Evolutionary conservation across 768 basidiomycete genomes (phyloP).

Genomic region (Myochromella boudieri): DNA sequence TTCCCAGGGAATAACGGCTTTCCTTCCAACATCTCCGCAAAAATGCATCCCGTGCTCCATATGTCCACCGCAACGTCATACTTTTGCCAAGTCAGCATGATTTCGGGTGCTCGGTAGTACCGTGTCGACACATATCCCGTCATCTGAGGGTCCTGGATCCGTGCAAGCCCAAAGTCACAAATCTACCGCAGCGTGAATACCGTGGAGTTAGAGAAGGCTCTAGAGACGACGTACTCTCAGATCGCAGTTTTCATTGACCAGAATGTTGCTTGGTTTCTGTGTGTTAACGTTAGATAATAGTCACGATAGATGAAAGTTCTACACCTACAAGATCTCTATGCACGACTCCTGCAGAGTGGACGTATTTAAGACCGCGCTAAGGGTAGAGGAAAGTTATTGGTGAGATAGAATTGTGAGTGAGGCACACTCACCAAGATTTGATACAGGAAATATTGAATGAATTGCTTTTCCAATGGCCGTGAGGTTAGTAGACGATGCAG

Average conservation of each 20-base stretch:
- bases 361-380: conserved; percentile 97
- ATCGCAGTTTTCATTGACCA: conserved; percentile 99
- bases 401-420: not conserved
- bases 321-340: conserved; percentile 87
- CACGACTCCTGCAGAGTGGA: conserved; percentile 98
- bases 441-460: conserved; percentile 99
- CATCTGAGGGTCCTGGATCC: conserved; percentile 99
- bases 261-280: conserved; percentile 98
- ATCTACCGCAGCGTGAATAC: conserved; percentile 52
- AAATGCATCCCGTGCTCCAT: conserved; percentile 99
- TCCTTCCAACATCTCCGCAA: conserved; percentile 99
- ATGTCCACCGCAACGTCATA: conserved; percentile 99
- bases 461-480: conserved; percentile 97
- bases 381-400: conserved; percentile 5
- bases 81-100: conserved; percentile 99
- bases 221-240: conserved; percentile 66
- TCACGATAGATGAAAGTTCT: not conserved
- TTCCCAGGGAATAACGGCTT: conserved; percentile 99
- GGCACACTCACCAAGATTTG: conserved; percentile 80
- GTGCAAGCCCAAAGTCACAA: conserved; percentile 97
- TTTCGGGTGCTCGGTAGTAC: conserved; percentile 98
- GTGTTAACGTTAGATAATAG: not conserved
- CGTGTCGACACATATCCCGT: conserved; percentile 99
- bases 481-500: conserved; percentile 96
- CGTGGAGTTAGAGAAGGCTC: conserved; percentile 4